phyloP scores from a whole-genome alignment of 768 basidiomycete species.

The Suillus subluteus region DNA sequence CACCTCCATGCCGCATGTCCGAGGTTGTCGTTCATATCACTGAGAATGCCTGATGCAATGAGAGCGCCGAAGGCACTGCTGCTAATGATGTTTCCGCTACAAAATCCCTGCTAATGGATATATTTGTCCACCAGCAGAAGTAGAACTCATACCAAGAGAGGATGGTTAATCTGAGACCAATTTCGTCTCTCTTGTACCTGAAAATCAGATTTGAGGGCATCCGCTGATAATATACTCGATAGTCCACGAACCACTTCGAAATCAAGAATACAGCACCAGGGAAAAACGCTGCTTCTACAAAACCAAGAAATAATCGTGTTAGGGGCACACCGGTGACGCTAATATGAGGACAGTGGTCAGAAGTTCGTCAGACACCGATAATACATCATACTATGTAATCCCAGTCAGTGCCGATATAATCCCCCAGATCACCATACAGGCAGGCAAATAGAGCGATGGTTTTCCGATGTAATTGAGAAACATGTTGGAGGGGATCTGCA shows the following conservation, averaged over 20 bases:
- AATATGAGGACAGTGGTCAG: neutral
- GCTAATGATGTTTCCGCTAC: conserved; percentile 48
- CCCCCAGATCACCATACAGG: conserved; percentile 76
- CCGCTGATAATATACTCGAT: conserved; percentile 31
- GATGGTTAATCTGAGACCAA: conserved; percentile 46
- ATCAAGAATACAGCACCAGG: conserved; percentile 48
- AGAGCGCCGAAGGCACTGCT: conserved; percentile 60
- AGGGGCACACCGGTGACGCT: conserved; percentile 46
- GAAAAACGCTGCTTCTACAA: conserved; percentile 52
- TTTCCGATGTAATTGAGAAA: conserved; percentile 66
- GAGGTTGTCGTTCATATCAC: conserved; percentile 48
- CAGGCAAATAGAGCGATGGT: conserved; percentile 68
- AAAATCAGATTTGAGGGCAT: conserved; percentile 15
- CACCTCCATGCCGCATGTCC: conserved; percentile 57
- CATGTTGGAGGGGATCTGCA: conserved; percentile 64
- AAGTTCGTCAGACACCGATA: neutral
- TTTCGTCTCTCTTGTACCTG: conserved; percentile 50
- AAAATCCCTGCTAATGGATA: neutral
- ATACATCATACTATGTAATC: conserved; percentile 30
- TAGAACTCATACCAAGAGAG: conserved; percentile 38
- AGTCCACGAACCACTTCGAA: conserved; percentile 35
- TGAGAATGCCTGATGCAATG: conserved; percentile 51
- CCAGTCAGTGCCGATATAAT: conserved; percentile 54
- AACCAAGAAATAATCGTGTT: conserved; percentile 56
- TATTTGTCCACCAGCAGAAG: neutral